Evolutionary conservation across 139 green algal genomes (phyloP).

Genomic region (Gonium pectorale): DNA sequence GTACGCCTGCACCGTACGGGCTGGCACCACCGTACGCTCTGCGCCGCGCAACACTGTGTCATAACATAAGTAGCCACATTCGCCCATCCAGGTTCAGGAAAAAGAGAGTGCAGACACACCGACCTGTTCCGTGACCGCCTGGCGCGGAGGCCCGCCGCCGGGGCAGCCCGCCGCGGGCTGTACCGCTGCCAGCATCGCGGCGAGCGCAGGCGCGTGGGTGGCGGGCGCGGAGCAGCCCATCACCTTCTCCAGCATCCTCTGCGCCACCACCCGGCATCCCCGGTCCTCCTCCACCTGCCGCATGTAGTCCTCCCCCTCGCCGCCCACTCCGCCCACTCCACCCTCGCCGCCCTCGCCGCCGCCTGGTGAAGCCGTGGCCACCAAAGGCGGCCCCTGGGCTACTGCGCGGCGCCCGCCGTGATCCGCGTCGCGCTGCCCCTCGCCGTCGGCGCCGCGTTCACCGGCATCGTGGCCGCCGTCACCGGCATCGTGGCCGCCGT

Average conservation of each 20-base stretch:
- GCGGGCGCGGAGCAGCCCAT: constrained; percentile 2
- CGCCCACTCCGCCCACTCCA: background rate
- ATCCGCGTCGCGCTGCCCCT: background rate
- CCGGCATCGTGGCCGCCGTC: background rate
- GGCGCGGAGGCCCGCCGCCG: no score
- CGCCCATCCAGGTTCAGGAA: no score
- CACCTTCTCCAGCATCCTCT: constrained; percentile 13
- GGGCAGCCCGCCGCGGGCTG: no score
- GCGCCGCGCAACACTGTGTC: no score
- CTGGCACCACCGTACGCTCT: no score
- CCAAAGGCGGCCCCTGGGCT: no score
- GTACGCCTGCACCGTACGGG: no score
- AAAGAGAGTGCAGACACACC: no score
- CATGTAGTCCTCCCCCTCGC: constrained; percentile 18
- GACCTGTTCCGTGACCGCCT: no score
- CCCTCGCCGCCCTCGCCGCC: background rate
- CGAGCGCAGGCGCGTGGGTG: background rate
- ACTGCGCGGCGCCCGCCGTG: no score
- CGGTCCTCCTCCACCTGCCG: constrained; percentile 20
- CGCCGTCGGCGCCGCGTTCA: background rate
- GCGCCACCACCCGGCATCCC: background rate
- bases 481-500: background rate
- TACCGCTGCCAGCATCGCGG: constrained; percentile 19
- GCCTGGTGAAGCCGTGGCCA: no score
- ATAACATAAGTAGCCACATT: no score